Evolutionary conservation across 768 basidiomycete species (phyloP), one percentile per base, ranked within the genome.

Genomic region (Mycena sanguinolenta): DNA sequence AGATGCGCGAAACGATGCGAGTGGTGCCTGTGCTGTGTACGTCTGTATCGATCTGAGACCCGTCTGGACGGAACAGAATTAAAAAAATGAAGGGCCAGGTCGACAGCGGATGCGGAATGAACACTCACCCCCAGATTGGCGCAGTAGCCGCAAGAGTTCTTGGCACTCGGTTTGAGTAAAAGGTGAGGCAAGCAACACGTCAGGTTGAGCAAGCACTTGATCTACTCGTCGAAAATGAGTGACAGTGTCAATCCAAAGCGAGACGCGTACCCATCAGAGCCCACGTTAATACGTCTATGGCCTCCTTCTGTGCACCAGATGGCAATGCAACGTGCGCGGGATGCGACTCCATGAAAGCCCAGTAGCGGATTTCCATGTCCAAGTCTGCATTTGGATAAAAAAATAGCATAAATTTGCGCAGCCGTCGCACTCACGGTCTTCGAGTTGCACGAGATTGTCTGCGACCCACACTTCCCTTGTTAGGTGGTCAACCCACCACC

Each of bases 131-230:
- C 80, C 75, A 65, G 84, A 83, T 6, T 85, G 85, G 32, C 83
- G 79, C 50, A 95, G 83, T 16, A 95, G 80, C 19, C 79, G 83
- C 77, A 90, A 87, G 49, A 95, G 84, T 71, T 94, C 92, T 61
- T 91, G 89, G 73, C 92, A 95, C 77, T 95, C 94, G 21, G 89
- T 89, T 66, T 91, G 91, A 6, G 84, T 85, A 77, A 95, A 95
- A 0, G 94, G 92, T 0, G 92, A 86, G 1, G 89, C 85, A 19
- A 87, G 78, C 1, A 85, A 82, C 49, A 84, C 84, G 14, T 89
- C 82, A 21, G 63, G 65, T 17, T 89, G 85, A 1, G 91, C 90
- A 13, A 95, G 84, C 13, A 94, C 80, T 55, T 89, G 91, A 75
- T 95, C 94, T 91, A 55, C n/a, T 39, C 16, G 39, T 46, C 21